A percentile compares a stretch with the other conserved stretches of the same genome.
Conservation (phyloP, 495 filamentous ascomycete genomes). For the Hypoxylon cercidicola region DNA sequence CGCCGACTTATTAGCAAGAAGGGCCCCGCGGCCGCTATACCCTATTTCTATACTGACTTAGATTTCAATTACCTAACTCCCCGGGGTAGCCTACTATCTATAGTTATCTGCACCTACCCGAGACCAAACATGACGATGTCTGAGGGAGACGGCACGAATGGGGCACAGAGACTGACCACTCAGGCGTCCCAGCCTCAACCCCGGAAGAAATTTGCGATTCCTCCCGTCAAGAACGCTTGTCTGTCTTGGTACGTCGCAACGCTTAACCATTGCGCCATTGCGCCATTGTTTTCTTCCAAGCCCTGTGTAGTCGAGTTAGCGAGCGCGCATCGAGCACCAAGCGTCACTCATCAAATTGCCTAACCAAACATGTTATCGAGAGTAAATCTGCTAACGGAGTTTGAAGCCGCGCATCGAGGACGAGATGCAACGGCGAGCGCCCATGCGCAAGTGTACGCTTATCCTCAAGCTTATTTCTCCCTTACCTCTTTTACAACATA, state of each 20-base stretch:
- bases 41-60: slow-evolving; percentile 24
- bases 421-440: slow-evolving; percentile 67
- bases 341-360: too few relatives aligned
- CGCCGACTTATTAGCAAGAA: slow-evolving; percentile 23
- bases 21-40: slow-evolving; percentile 15
- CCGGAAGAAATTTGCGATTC: slow-evolving; percentile 56
- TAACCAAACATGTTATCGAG: slow-evolving; percentile 8
- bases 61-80: slow-evolving; percentile 40
- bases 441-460: slow-evolving; percentile 66
- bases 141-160: slow-evolving; percentile 37
- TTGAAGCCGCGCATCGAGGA: slow-evolving; percentile 65
- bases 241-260: slow-evolving; percentile 64
- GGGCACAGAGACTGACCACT: slow-evolving; percentile 36
- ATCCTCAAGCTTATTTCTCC: slow-evolving; percentile 15
- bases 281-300: slow-evolving; percentile 18
- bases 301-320: neutral
- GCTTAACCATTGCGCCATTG: slow-evolving; percentile 10
- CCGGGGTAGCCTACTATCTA: neutral
- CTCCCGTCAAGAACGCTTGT: slow-evolving; percentile 73
- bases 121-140: slow-evolving; percentile 36
- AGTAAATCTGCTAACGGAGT: slow-evolving; percentile 18
- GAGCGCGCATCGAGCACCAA: too few relatives aligned
- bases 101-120: neutral
- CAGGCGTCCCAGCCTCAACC: slow-evolving; percentile 33
- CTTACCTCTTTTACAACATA: slow-evolving; percentile 1